Percentiles rank a stretch among this genome's conserved stretches.
Evolutionary conservation across 2,329 filamentous ascomycete genomes (phyloP).

Genomic region (Alternaria incomplexa): DNA sequence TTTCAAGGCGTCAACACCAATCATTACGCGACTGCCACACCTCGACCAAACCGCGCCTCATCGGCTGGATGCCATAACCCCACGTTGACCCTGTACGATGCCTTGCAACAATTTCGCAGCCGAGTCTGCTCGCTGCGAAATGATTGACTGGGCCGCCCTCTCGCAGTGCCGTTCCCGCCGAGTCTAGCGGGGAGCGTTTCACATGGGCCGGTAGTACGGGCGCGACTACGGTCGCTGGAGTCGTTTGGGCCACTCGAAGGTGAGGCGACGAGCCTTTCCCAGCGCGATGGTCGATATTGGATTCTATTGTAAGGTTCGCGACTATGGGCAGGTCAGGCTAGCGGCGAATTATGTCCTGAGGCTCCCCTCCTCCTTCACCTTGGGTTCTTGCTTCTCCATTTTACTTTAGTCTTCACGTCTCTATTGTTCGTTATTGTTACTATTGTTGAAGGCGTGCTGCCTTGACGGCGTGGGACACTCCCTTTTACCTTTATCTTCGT

Average conservation of each 20-base stretch:
- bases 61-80: conserved; percentile 25
- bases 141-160: conserved; percentile 20
- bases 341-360: conserved; percentile 29
- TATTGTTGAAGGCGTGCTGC: conserved; percentile 47
- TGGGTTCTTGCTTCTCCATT: conserved; percentile 13
- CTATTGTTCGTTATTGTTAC: conserved; percentile 45
- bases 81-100: conserved; percentile 4
- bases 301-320: conserved; percentile 38
- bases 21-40: conserved; percentile 38
- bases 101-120: conserved; percentile 4
- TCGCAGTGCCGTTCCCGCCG: conserved; percentile 20
- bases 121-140: conserved; percentile 13
- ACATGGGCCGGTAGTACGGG: conserved; percentile 23
- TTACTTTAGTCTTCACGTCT: conserved; percentile 27
- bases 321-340: conserved; percentile 28
- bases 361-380: conserved; percentile 27
- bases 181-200: conserved; percentile 32
- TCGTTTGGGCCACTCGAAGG: conserved; percentile 44
- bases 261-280: conserved; percentile 27
- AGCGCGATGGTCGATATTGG: conserved; percentile 36
- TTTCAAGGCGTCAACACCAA: conserved; percentile 41
- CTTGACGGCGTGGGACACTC: conserved; percentile 39
- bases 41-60: conserved; percentile 37
- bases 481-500: conserved; percentile 20
- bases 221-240: conserved; percentile 28